These are phyloP conservation scores for Globisporangium okanoganense DNA, from an alignment of 352 stramenopile genomes.

Conservation along the genomic window DNA sequence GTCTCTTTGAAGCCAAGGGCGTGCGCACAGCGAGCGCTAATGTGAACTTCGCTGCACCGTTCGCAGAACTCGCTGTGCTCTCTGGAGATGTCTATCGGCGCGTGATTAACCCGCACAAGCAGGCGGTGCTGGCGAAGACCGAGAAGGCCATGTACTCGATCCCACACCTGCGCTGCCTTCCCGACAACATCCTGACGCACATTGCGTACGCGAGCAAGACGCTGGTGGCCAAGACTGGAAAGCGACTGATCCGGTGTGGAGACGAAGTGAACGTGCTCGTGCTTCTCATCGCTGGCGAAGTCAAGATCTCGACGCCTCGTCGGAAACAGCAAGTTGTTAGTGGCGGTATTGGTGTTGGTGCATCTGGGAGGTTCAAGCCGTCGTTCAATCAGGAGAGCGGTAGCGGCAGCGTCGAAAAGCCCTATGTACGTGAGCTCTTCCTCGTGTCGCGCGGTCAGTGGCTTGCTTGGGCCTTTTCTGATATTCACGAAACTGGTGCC, in stretches of 20 bases:
- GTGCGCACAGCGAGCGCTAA: slow-evolving; percentile 58
- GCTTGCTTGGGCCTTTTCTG: background rate
- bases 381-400: slow-evolving; percentile 7
- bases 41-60: slow-evolving; percentile 46
- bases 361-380: slow-evolving; percentile 3
- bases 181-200: slow-evolving; percentile 50
- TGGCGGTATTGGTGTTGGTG: background rate
- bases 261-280: slow-evolving; percentile 62
- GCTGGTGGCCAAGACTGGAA: slow-evolving; percentile 35
- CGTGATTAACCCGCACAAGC: slow-evolving; percentile 69
- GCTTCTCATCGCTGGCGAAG: slow-evolving; percentile 52
- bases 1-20: slow-evolving; percentile 47
- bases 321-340: background rate
- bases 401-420: background rate
- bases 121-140: slow-evolving; percentile 51
- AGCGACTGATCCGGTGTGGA: slow-evolving; percentile 41
- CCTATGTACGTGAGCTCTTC: slow-evolving; percentile 7
- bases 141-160: slow-evolving; percentile 53
- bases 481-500: too few species aligned
- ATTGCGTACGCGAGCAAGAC: slow-evolving; percentile 61
- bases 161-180: slow-evolving; percentile 37
- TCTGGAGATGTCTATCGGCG: slow-evolving; percentile 62
- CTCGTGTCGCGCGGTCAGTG: too few species aligned
- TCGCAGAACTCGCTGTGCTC: slow-evolving; percentile 52
- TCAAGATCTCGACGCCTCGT: slow-evolving; percentile 51